A percentile compares a stretch with the other conserved stretches of the same genome.
These are phyloP conservation scores for Rhinocladiella mackenziei DNA, from an alignment of 2,329 filamentous ascomycete species.

Conservation along the genomic window DNA sequence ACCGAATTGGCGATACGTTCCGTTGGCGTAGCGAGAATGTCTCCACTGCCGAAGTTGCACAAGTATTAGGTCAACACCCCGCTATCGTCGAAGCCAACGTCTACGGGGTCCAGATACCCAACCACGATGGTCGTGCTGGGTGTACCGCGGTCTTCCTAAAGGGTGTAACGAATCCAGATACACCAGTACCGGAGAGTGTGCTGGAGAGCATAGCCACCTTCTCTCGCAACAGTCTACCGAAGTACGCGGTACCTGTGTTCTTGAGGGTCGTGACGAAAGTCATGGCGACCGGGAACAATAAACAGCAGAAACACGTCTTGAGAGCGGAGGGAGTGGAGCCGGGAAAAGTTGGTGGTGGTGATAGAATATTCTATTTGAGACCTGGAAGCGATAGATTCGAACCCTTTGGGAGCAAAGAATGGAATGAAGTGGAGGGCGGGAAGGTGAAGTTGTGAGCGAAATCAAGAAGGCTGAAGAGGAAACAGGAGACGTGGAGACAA, in stretches of 20 bases:
- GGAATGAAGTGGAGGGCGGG: slow-evolving; percentile 63
- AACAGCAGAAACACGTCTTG: slow-evolving; percentile 76
- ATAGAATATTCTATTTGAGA: slow-evolving; percentile 63
- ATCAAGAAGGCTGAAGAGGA: neutral
- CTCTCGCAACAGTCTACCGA: slow-evolving; percentile 58
- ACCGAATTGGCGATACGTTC: slow-evolving; percentile 69
- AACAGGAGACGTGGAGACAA: neutral
- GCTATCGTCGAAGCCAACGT: slow-evolving; percentile 55
- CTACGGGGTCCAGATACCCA: slow-evolving; percentile 63
- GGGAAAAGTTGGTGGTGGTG: slow-evolving; percentile 42
- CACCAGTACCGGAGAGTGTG: slow-evolving; percentile 6
- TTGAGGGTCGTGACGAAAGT: slow-evolving; percentile 61
- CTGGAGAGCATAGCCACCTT: slow-evolving; percentile 26
- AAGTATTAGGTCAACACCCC: slow-evolving; percentile 57
- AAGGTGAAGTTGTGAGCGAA: slow-evolving; percentile 60
- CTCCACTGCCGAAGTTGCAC: slow-evolving; percentile 63
- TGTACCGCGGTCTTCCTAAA: slow-evolving; percentile 51
- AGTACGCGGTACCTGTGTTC: slow-evolving; percentile 74
- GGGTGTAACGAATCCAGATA: slow-evolving; percentile 8
- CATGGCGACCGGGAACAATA: slow-evolving; percentile 76
- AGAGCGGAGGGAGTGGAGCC: slow-evolving; percentile 72
- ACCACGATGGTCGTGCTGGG: slow-evolving; percentile 65
- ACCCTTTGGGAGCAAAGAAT: slow-evolving; percentile 63
- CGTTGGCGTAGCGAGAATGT: slow-evolving; percentile 71
- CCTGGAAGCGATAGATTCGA: slow-evolving; percentile 58